Evolutionary conservation across 768 basidiomycete genomes (phyloP), one percentile per base, ranked within the genome.

Genomic region (Tricholoma saponaceum): DNA sequence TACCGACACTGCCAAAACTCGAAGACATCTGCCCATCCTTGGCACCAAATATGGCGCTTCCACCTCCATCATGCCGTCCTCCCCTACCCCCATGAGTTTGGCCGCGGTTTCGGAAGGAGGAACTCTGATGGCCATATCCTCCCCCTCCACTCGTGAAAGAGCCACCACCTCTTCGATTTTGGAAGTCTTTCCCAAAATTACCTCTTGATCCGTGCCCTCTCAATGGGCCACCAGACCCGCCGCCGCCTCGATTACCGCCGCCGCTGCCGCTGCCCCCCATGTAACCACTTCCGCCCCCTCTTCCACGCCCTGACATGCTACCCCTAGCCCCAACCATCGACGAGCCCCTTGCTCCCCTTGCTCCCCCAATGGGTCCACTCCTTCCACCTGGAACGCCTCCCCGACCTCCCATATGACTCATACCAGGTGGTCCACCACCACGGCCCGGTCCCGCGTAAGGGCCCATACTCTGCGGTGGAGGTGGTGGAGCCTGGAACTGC

Each of bases 201-300:
- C 83, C 83, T 60, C 87, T 76, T 10, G 86, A 86, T 30, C 79
- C 77, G 58, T 89, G 88, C 32, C 83, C 82, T 58, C 88, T 79
- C 63, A 85, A 71, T 12, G 79, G 70, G 32, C 80, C 78, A 9
- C 80, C 73, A 54, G 79, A 78, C 8, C 79, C 72, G 18, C 79
- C 75, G 20, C 79, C 73, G 44, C 73, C 70, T 55, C 76, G 74
- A 7, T n/a, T n/a, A n/a, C 76, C 72, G 37, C 76, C 73, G 25
- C 74, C 73, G 37, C 76, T 76, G 41, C 74, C 44, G 13, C 16
- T 37, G 25, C 44, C 72, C 43, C 69, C 71, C 47, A 73, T 69
- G 58, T 72, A 72, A 37, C 74, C 64, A 22, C 70, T 69, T 5
- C 72, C 70, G 54, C 71, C 72, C 12, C 78, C 76, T 35, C 77